phyloP scores from a whole-genome alignment of 106 monocot species.

The Dendrobium nobile region DNA sequence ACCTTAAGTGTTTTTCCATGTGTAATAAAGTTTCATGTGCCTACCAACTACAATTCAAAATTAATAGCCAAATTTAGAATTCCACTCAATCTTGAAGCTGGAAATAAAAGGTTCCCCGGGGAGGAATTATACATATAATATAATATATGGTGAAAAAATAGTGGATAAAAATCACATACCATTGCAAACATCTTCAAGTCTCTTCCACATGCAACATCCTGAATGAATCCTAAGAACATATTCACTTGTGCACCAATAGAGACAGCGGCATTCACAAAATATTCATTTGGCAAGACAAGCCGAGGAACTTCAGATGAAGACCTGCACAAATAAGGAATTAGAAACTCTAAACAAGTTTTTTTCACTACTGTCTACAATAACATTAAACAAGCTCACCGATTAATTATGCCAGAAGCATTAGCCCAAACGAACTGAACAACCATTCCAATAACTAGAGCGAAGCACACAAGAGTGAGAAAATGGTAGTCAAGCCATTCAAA shows the following conservation, averaged over 20 bases:
- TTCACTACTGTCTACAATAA: neutral
- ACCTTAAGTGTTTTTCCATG: too few species aligned
- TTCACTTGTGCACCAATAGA: slow-evolving; percentile 66
- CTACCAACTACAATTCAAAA: too few species aligned
- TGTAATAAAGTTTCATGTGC: too few species aligned
- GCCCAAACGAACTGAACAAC: slow-evolving; percentile 69
- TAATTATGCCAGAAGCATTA: slow-evolving; percentile 52
- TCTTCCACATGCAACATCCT: slow-evolving; percentile 82
- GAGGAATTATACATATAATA: neutral
- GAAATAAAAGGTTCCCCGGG: too few species aligned
- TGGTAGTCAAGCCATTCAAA: slow-evolving; percentile 93
- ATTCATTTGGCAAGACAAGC: slow-evolving; percentile 69
- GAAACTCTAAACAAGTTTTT: neutral
- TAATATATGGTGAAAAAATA: neutral
- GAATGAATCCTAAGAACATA: slow-evolving; percentile 69
- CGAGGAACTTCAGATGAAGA: slow-evolving; percentile 64
- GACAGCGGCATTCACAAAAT: slow-evolving; percentile 68
- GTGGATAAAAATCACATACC: slow-evolving; percentile 29
- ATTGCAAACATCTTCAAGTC: slow-evolving; percentile 76
- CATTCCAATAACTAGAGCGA: slow-evolving; percentile 56
- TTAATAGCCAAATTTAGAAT: too few species aligned
- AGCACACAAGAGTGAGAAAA: slow-evolving; percentile 58
- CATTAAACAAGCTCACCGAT: slow-evolving; percentile 36
- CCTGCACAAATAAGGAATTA: slow-evolving; percentile 27
- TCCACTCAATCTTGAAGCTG: too few species aligned